Evolutionary conservation across 1,284 basidiomycete genomes (phyloP), one percentile per base, ranked within the genome.

Genomic region (Boletus sp.): DNA sequence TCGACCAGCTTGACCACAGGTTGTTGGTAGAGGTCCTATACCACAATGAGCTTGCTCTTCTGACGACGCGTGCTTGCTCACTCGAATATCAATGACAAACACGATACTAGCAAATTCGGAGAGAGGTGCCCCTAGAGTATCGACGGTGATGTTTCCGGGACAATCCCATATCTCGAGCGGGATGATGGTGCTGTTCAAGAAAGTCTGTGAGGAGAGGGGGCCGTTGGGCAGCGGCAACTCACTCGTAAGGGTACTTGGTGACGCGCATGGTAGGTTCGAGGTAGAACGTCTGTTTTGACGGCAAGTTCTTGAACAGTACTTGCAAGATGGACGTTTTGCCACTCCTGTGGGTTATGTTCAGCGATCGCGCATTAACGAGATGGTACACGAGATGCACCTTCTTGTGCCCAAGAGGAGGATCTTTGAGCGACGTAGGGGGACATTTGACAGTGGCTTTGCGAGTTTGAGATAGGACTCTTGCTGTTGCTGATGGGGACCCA

Each of bases 21-120:
- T 54, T 91, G 77, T 56, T 82, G 82, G 63, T 85, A 86, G 17
- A 81, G 65, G 58, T 85, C 82, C 82, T 85, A 56, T 16, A 35
- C 34, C 13, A 41, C 36, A 32, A 41, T 60, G 37, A 56, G 49
- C 9, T 8, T 14, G 46, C 4, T n/a, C 32, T n/a, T 27, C 12
- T 25, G 34, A 13, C 6, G 10, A 27, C 12, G 1, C 35, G 23
- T 33, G 2, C 8, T 16, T 12, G 67, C 80, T 55, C 58, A 91
- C 91, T 68, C 94, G 89, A 50, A 96, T 94, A 63, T 98, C 95
- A 59, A 98, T 89, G n/a, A 98, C 93, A 61, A 94, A 99, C 30
- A 98, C 82, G 55, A 98, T 75, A 0, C 84, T 82, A 1, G 87
- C 77, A 60, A 94, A 92, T 26, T 85, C 76, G 35, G 80, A 77